phyloP scores from a whole-genome alignment of 306 rosid genomes.

The Rubus parviflorus region DNA sequence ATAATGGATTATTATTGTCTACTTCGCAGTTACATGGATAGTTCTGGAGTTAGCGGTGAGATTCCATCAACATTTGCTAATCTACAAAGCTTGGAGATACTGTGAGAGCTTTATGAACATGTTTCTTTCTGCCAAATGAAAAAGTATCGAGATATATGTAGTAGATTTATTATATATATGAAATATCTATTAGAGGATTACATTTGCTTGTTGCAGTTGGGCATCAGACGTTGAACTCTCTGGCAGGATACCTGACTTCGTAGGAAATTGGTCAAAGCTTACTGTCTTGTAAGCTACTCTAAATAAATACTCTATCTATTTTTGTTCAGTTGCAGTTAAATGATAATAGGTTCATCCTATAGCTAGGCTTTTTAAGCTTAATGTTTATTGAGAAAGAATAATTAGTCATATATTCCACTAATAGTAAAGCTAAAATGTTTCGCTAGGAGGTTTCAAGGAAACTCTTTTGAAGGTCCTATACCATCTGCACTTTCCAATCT shows the following conservation, averaged over 20 bases:
- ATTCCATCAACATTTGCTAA: constrained; percentile 71
- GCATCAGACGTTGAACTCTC: constrained; percentile 63
- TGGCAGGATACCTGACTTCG: constrained; percentile 71
- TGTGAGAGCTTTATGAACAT: constrained; percentile 51
- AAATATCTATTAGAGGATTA: neutral
- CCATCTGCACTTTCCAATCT: constrained; percentile 65
- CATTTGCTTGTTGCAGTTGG: constrained; percentile 51
- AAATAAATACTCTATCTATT: neutral
- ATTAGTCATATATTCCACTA: neutral
- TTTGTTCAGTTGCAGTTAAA: neutral
- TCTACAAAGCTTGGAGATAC: constrained; percentile 37
- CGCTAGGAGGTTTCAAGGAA: constrained; percentile 79
- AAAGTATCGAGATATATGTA: neutral
- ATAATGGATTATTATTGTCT: constrained; percentile 16
- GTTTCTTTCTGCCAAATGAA: neutral
- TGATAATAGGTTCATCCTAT: neutral
- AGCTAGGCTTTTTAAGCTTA: neutral
- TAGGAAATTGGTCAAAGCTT: constrained; percentile 71
- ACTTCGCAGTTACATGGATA: constrained; percentile 59
- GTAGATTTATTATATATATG: neutral
- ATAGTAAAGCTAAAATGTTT: neutral
- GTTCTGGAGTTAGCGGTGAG: constrained; percentile 75
- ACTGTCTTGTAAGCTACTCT: constrained; percentile 51
- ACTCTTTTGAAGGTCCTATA: constrained; percentile 68
- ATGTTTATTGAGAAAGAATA: neutral